Conservation (phyloP, 192 early-diverging fungal species). For the Backusella sp. region DNA sequence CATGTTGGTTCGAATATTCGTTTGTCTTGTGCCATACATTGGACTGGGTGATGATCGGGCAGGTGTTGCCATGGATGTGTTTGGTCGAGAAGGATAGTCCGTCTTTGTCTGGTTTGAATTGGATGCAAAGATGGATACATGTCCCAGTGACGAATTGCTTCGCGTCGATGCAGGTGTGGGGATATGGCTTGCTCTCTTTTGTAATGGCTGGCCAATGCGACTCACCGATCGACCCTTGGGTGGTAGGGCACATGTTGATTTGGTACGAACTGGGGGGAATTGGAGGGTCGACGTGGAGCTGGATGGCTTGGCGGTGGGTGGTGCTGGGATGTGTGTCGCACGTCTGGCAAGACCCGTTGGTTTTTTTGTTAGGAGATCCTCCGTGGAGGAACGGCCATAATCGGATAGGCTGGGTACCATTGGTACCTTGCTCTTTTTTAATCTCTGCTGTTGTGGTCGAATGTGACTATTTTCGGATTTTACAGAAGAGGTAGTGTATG, state of each 20-base stretch:
- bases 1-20: neutral
- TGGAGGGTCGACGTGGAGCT: neutral
- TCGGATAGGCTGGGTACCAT: neutral
- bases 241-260: neutral
- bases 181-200: neutral
- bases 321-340: conserved; percentile 35
- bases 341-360: conserved; percentile 18
- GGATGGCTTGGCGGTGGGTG: neutral
- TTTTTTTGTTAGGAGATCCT: neutral
- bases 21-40: neutral
- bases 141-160: neutral
- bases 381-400: neutral
- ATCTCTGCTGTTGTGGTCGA: neutral
- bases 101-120: neutral
- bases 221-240: neutral
- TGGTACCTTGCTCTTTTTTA: neutral
- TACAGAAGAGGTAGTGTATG: neutral
- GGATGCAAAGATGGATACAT: neutral
- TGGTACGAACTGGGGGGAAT: neutral
- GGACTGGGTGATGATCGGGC: neutral
- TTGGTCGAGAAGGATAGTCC: neutral
- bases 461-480: neutral
- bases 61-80: neutral
- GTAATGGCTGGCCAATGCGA: neutral
- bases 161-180: neutral